phyloP scores from a whole-genome alignment of 768 basidiomycete species.

The Psilocybe cubensis region DNA sequence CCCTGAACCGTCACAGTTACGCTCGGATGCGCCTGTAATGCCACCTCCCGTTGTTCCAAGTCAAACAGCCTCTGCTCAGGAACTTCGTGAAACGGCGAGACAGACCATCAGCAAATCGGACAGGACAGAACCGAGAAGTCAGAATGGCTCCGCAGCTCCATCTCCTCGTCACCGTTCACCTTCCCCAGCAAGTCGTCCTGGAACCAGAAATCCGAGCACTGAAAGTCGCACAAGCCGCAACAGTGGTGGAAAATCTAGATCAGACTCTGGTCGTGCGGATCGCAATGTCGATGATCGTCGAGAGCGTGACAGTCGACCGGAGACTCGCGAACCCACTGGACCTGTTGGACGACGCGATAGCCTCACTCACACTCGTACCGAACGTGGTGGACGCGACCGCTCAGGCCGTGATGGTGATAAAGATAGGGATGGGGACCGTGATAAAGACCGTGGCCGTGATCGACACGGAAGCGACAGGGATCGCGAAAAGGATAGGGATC shows the following conservation, averaged over 20 bases:
- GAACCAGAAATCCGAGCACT: constrained; percentile 68
- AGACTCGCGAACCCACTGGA: constrained; percentile 44
- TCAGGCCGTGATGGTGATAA: constrained; percentile 38
- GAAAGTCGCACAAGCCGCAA: constrained; percentile 76
- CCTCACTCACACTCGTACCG: constrained; percentile 54
- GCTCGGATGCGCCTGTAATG: constrained; percentile 57
- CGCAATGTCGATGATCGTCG: constrained; percentile 55
- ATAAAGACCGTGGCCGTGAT: constrained; percentile 32
- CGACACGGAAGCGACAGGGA: constrained; percentile 41
- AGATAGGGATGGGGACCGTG: constrained; percentile 37
- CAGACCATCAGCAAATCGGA: constrained; percentile 58
- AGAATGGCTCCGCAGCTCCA: constrained; percentile 53
- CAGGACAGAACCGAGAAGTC: constrained; percentile 46
- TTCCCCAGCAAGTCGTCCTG: constrained; percentile 68
- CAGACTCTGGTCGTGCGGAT: constrained; percentile 52
- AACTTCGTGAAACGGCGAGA: constrained; percentile 79
- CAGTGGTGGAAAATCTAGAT: constrained; percentile 65
- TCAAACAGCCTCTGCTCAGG: constrained; percentile 78
- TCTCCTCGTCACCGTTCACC: constrained; percentile 67
- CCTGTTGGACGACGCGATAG: constrained; percentile 50
- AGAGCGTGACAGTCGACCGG: constrained; percentile 56
- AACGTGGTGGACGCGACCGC: constrained; percentile 50
- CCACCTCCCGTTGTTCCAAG: constrained; percentile 80
- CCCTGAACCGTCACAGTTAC: constrained; percentile 43
- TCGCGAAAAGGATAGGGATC: constrained; percentile 47